Evolutionary conservation across 2,329 filamentous ascomycete genomes (phyloP), one percentile per base, ranked within the genome.

Genomic region (Periglandula ipomoeae): DNA sequence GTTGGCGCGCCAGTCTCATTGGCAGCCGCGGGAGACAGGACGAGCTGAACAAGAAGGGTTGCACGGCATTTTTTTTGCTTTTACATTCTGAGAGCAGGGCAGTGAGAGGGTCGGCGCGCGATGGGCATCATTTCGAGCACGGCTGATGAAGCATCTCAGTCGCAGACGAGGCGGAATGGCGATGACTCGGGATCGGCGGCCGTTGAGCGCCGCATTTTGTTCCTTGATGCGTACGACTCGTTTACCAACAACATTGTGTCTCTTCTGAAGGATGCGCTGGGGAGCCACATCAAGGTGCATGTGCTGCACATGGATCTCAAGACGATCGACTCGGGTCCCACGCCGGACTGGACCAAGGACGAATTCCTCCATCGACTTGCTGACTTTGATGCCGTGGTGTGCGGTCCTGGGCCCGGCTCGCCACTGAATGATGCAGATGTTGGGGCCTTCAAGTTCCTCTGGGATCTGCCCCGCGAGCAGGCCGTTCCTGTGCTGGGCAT

Each of bases 161-260:
- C 19, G 24, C 42, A 13, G 27, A 13, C 24, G 19, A 15, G 15
- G 15, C 37, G 43, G 30, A 9, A 35, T 7, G 34, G 10, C 11
- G 19, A 23, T 8, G 19, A 23, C 17, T 39, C 37, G 22, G 37
- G 19, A 24, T 9, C 19, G 23, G 20, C 8, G 13, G 9, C 9
- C 35, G 15, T 19, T 13, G 41, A 51, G 48, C 61, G 53, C 49
- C 71, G 72, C 52, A 85, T 97, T 53, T 79, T 97, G 54, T 95
- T 95, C 68, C 75, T 98, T 56, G 93, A 97, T 65, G 90, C 91
- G 53, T 95, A 95, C 68, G 93, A 98, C 70, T 96, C 90, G 38
- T 98, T 96, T 68, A 88, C 89, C 48, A 90, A 95, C 69, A 97
- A 96, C 69, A 93, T 97, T 59, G 82, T 94, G 47, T 83, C 87